Conservation (phyloP, 371 early-diverging fungal species). For the Zopfochytrium polystomum region DNA sequence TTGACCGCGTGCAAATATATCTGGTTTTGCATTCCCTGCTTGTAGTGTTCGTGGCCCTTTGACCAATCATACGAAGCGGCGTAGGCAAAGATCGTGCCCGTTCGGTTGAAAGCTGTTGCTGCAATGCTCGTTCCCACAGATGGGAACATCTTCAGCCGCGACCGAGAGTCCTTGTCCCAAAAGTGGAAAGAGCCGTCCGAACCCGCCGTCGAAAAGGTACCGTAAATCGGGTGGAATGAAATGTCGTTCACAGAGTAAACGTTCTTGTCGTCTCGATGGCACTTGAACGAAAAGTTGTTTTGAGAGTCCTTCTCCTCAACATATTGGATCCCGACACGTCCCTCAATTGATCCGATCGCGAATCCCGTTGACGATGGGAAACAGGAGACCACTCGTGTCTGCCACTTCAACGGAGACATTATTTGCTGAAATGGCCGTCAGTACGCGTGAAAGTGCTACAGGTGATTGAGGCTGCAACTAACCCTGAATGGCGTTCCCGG, state of each 20-base stretch:
- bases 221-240: conserved; percentile 79
- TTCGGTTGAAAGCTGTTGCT: conserved; percentile 77
- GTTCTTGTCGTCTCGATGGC: conserved; percentile 77
- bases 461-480: neutral
- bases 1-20: conserved; percentile 72
- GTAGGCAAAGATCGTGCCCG: conserved; percentile 90
- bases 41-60: conserved; percentile 64
- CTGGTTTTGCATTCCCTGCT: conserved; percentile 44
- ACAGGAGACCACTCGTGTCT: conserved; percentile 76
- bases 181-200: conserved; percentile 88
- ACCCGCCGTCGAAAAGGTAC: conserved; percentile 90
- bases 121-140: conserved; percentile 64
- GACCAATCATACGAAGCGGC: conserved; percentile 96
- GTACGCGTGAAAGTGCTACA: neutral
- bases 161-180: conserved; percentile 94
- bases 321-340: conserved; percentile 89
- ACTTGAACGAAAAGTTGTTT: conserved; percentile 87
- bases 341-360: conserved; percentile 90
- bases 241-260: conserved; percentile 83
- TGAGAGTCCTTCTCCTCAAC: conserved; percentile 70
- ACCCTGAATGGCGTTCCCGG: conserved; percentile 73
- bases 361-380: conserved; percentile 78
- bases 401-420: conserved; percentile 81
- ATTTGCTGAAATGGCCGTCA: conserved; percentile 32
- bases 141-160: conserved; percentile 65